These are phyloP conservation scores for Chrysoporthe puriensis DNA, from an alignment of 2,329 filamentous ascomycete genomes.

Conservation along the genomic window DNA sequence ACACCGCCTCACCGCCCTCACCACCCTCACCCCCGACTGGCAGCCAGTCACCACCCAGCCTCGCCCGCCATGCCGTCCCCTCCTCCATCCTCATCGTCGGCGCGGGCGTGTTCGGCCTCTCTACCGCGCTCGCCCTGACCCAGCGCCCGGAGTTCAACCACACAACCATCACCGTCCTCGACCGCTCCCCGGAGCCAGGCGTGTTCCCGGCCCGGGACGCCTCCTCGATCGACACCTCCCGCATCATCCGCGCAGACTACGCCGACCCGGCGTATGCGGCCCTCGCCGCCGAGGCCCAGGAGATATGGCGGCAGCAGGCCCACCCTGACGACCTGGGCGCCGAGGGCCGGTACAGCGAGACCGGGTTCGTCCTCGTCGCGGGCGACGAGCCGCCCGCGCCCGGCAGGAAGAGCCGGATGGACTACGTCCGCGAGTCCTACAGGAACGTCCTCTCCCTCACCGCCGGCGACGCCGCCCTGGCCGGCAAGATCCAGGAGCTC, in stretches of 20 bases:
- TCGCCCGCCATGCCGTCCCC: constrained; percentile 34
- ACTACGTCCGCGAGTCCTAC: constrained; percentile 64
- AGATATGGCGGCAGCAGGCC: constrained; percentile 66
- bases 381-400: constrained; percentile 44
- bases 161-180: constrained; percentile 62
- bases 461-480: constrained; percentile 41
- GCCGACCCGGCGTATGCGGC: constrained; percentile 75
- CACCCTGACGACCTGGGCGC: constrained; percentile 58
- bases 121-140: constrained; percentile 69
- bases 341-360: constrained; percentile 70
- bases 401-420: constrained; percentile 50
- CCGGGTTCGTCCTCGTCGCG: constrained; percentile 68
- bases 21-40: constrained; percentile 29
- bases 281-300: constrained; percentile 72
- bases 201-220: constrained; percentile 65
- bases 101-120: constrained; percentile 66
- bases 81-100: constrained; percentile 69
- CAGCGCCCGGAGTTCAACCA: constrained; percentile 59
- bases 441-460: constrained; percentile 62
- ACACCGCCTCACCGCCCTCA: constrained; percentile 20
- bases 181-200: constrained; percentile 47
- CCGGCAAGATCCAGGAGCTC: constrained; percentile 48
- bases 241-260: constrained; percentile 76
- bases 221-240: constrained; percentile 65
- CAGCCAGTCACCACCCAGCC: constrained; percentile 8